phyloP scores from a whole-genome alignment of 352 stramenopile genomes.

The Globisporangium nagaii region DNA sequence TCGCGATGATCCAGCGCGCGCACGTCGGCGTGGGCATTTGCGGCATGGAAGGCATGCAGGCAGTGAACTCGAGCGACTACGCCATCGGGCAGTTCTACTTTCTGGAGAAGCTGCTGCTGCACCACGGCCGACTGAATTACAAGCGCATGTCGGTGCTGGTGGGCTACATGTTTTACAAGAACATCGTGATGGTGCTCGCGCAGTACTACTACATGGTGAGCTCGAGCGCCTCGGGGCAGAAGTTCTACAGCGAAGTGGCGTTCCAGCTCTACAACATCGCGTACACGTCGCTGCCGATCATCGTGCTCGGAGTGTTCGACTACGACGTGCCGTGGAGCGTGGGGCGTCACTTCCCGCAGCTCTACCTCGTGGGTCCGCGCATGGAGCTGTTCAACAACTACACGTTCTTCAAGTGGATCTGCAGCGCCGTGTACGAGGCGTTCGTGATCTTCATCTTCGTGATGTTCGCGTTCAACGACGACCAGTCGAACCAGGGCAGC shows the following conservation, averaged over 20 bases:
- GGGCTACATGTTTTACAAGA: conserved; percentile 99
- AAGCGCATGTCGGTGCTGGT: conserved; percentile 92
- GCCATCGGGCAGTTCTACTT: conserved; percentile 97
- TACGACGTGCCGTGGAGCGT: conserved; percentile 75
- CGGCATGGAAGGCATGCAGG: conserved; percentile 91
- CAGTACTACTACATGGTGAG: conserved; percentile 92
- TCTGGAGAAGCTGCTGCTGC: conserved; percentile 92
- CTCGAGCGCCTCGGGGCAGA: conserved; percentile 87
- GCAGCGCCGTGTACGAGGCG: conserved; percentile 65
- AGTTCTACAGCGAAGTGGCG: conserved; percentile 73
- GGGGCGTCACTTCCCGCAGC: conserved; percentile 55
- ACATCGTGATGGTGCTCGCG: conserved; percentile 87
- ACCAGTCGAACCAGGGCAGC: conserved; percentile 76
- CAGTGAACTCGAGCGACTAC: conserved; percentile 97
- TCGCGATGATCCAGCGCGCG: conserved; percentile 91
- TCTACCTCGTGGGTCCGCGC: conserved; percentile 69
- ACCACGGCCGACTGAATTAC: conserved; percentile 98
- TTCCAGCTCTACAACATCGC: conserved; percentile 93
- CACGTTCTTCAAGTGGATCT: conserved; percentile 86
- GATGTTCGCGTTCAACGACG: conserved; percentile 67
- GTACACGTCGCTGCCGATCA: conserved; percentile 91
- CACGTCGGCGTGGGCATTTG: conserved; percentile 90
- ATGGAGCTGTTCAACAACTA: conserved; percentile 82
- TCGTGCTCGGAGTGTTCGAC: conserved; percentile 70
- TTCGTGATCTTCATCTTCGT: conserved; percentile 66